These are phyloP conservation scores for Tulasnella calospora DNA, from an alignment of 768 basidiomycete species.

Conservation along the genomic window DNA sequence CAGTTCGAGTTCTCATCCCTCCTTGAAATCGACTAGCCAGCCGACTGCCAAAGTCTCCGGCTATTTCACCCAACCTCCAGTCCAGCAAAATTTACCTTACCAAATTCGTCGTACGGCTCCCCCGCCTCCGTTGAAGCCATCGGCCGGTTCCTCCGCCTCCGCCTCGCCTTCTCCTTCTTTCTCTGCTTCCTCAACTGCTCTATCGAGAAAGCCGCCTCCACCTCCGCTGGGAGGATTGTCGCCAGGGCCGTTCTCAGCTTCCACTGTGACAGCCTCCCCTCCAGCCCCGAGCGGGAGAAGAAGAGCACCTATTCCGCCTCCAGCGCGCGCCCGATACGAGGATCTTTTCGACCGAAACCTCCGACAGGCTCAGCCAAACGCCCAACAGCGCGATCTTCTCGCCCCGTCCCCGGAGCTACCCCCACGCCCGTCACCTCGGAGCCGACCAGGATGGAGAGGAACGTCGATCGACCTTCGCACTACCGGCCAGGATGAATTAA, in stretches of 20 bases:
- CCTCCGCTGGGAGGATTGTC: not conserved
- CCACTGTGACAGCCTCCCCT: conserved; percentile 4
- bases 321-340: conserved; percentile 63
- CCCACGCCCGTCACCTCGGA: not conserved
- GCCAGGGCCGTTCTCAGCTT: conserved; percentile 8
- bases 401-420: not conserved
- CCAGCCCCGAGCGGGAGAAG: conserved; percentile 28
- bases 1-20: conserved; percentile 29
- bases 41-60: not conserved
- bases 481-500: conserved; percentile 31
- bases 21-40: conserved; percentile 27
- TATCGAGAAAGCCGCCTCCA: not conserved
- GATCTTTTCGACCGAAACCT: conserved; percentile 56
- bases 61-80: conserved; percentile 35
- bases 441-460: conserved; percentile 62
- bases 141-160: conserved; percentile 32
- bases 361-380: not conserved
- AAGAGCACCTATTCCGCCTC: conserved; percentile 60
- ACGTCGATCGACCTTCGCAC: conserved; percentile 63
- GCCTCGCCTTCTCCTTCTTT: conserved; percentile 49
- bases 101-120: conserved; percentile 42
- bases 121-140: conserved; percentile 31
- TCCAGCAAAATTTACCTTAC: conserved; percentile 35
- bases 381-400: not conserved
- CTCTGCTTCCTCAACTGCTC: not conserved